Evolutionary conservation across 768 basidiomycete species (phyloP).

Genomic region (Lactarius quietus): DNA sequence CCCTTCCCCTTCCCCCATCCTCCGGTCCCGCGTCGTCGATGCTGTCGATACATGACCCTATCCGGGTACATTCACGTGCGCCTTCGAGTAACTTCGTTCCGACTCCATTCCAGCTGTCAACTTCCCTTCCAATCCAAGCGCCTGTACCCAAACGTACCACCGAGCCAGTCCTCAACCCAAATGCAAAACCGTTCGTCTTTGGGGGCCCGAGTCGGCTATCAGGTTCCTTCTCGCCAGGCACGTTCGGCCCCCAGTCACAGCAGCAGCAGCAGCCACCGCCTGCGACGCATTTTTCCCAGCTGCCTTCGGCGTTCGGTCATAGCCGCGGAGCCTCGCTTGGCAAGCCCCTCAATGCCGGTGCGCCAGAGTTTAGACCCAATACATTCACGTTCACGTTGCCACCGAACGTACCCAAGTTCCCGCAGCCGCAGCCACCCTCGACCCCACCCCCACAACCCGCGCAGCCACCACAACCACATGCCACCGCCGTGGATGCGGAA

Average conservation of each 20-base stretch:
- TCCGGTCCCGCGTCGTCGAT: slow-evolving; percentile 49
- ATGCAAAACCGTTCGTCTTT: slow-evolving; percentile 83
- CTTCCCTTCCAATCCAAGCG: slow-evolving; percentile 19
- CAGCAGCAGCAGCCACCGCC: slow-evolving; percentile 35
- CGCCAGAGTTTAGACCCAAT: slow-evolving; percentile 76
- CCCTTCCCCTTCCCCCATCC: not conserved
- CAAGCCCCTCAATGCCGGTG: slow-evolving; percentile 73
- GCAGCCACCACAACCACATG: slow-evolving; percentile 29
- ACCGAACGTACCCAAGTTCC: slow-evolving; percentile 58
- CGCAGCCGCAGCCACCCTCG: slow-evolving; percentile 32
- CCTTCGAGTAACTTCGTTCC: slow-evolving; percentile 25
- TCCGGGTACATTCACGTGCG: slow-evolving; percentile 58
- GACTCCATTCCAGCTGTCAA: slow-evolving; percentile 20
- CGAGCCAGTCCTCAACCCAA: slow-evolving; percentile 63
- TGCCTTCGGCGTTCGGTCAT: slow-evolving; percentile 30
- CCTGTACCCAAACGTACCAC: slow-evolving; percentile 25
- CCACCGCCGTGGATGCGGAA: slow-evolving; percentile 19
- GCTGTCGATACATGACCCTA: slow-evolving; percentile 58
- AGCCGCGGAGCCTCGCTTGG: slow-evolving; percentile 46
- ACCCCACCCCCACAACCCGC: slow-evolving; percentile 37
- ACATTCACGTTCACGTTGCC: slow-evolving; percentile 78
- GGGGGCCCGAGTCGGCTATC: slow-evolving; percentile 41
- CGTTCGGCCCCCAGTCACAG: slow-evolving; percentile 31
- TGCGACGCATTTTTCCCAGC: not conserved
- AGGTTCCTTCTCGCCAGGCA: slow-evolving; percentile 34